These are phyloP conservation scores for Lonicera japonica DNA, from an alignment of 129 eudicot genomes.

Conservation along the genomic window DNA sequence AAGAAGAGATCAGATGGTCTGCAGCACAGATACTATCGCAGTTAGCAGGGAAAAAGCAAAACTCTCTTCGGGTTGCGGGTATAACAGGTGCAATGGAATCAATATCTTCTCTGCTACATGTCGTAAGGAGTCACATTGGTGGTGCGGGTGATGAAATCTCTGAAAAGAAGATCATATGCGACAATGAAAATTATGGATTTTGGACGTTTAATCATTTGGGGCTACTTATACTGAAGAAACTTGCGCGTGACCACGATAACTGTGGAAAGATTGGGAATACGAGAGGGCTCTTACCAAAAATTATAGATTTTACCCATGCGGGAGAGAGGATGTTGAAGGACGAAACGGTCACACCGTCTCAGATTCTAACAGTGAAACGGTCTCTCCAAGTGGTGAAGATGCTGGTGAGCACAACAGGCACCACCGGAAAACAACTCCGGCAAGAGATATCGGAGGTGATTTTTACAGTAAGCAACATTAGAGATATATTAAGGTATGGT, in stretches of 20 bases:
- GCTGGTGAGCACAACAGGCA: slow-evolving; percentile 72
- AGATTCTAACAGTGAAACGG: slow-evolving; percentile 56
- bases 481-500: slow-evolving; percentile 65
- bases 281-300: slow-evolving; percentile 63
- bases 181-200: slow-evolving; percentile 42
- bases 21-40: slow-evolving; percentile 62
- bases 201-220: slow-evolving; percentile 82
- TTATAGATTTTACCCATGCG: slow-evolving; percentile 66
- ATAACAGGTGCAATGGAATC: slow-evolving; percentile 94
- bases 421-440: slow-evolving; percentile 75
- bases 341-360: slow-evolving; percentile 43
- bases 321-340: slow-evolving; percentile 53
- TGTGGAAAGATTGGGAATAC: slow-evolving; percentile 90
- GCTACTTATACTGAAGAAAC: slow-evolving; percentile 74
- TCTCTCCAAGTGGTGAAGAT: slow-evolving; percentile 79
- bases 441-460: slow-evolving; percentile 79
- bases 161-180: slow-evolving; percentile 34
- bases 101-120: slow-evolving; percentile 60
- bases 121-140: slow-evolving; percentile 15
- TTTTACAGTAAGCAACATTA: slow-evolving; percentile 68
- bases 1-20: slow-evolving; percentile 70
- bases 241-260: slow-evolving; percentile 81
- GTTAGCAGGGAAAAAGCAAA: slow-evolving; percentile 66
- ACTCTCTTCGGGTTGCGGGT: slow-evolving; percentile 75
- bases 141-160: slow-evolving; percentile 44